phyloP scores from a whole-genome alignment of 441 rosid species.

The Erodium chrysanthum region DNA sequence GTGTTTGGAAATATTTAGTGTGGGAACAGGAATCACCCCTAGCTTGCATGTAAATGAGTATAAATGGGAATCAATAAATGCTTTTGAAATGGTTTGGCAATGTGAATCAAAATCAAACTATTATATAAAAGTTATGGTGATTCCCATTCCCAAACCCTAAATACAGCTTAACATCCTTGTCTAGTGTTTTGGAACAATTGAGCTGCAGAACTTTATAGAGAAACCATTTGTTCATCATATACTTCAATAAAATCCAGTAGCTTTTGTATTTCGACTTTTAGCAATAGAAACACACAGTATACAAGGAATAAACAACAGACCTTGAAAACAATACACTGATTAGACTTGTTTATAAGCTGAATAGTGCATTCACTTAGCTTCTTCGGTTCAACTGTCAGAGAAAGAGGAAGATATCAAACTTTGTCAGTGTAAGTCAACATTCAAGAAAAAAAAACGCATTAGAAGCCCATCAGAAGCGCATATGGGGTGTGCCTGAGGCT shows the following conservation, averaged over 20 bases:
- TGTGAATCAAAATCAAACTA: too few relatives aligned
- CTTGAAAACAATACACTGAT: conserved; percentile 52
- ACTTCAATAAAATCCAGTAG: background rate
- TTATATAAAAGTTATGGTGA: too few relatives aligned
- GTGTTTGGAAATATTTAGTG: too few relatives aligned
- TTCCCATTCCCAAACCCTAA: too few relatives aligned
- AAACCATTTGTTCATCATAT: background rate
- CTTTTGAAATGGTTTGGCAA: too few relatives aligned
- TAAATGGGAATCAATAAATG: too few relatives aligned
- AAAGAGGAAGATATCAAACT: conserved; percentile 6
- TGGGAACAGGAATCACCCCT: too few relatives aligned
- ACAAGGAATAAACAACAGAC: conserved; percentile 15
- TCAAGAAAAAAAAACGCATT: background rate
- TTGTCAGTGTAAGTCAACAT: background rate
- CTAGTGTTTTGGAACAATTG: background rate
- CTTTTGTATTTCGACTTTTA: background rate
- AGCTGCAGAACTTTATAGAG: background rate
- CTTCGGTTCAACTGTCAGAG: conserved; percentile 37
- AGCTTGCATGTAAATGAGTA: too few relatives aligned
- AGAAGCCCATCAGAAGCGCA: background rate
- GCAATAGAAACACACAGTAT: background rate
- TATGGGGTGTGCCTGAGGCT: too few relatives aligned
- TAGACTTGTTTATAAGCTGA: conserved; percentile 34
- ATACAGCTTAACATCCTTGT: too few relatives aligned
- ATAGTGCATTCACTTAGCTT: conserved; percentile 38